Percentiles rank a stretch among this genome's conserved stretches.
Conservation (phyloP, 2,329 filamentous ascomycete species). For the Neonectria neomacrospora region DNA sequence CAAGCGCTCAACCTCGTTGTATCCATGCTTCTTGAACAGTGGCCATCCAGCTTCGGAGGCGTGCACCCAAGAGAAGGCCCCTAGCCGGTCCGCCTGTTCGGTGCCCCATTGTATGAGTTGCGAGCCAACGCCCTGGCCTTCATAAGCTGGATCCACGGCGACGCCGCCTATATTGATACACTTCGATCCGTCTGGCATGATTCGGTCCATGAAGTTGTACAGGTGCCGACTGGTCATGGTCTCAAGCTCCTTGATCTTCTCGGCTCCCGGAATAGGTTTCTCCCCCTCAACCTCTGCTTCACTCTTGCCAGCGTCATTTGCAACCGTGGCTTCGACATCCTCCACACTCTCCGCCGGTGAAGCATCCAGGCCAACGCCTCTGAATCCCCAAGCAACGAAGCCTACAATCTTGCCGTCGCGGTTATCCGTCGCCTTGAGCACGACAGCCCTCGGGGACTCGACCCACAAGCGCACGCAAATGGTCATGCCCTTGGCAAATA, state of each 20-base stretch:
- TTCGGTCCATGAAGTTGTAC: conserved; percentile 44
- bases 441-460: conserved; percentile 36
- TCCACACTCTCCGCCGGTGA: neutral
- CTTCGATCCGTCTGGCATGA: conserved; percentile 48
- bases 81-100: conserved; percentile 42
- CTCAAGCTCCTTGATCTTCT: conserved; percentile 46
- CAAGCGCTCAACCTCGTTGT: conserved; percentile 43
- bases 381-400: conserved; percentile 47
- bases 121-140: conserved; percentile 47
- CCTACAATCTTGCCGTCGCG: conserved; percentile 45
- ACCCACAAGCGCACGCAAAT: conserved; percentile 41
- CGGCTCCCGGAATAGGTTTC: conserved; percentile 26
- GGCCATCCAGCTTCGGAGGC: conserved; percentile 47
- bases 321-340: too few relatives aligned
- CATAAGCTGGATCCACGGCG: conserved; percentile 47
- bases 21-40: conserved; percentile 48
- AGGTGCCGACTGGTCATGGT: conserved; percentile 47
- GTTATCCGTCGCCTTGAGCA: conserved; percentile 50
- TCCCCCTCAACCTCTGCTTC: conserved; percentile 27
- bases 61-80: conserved; percentile 50
- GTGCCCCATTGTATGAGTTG: conserved; percentile 49
- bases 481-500: conserved; percentile 43
- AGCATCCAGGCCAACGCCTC: conserved; percentile 39
- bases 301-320: neutral
- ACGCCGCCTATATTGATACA: conserved; percentile 49